A percentile compares a stretch with the other conserved stretches of the same genome.
These are phyloP conservation scores for Pythium coloratum DNA, from an alignment of 352 stramenopile genomes.

Conservation along the genomic window DNA sequence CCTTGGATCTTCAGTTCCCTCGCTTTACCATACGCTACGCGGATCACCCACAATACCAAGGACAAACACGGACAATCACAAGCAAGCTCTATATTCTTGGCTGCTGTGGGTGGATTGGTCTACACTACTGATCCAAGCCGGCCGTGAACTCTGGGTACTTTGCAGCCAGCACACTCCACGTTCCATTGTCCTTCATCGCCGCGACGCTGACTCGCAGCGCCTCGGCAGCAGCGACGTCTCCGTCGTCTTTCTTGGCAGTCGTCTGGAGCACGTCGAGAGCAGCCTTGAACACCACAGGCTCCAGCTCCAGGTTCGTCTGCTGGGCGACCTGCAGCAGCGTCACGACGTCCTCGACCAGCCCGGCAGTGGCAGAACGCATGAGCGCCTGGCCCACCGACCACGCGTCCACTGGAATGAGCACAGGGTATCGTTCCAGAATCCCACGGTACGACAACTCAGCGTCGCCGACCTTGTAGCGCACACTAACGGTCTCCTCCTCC, in stretches of 20 bases:
- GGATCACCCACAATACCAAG: too few species aligned
- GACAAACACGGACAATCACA: too few species aligned
- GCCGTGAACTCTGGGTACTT: slow-evolving; percentile 18
- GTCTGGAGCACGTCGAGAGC: slow-evolving; percentile 35
- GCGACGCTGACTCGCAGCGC: slow-evolving; percentile 6
- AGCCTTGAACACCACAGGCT: slow-evolving; percentile 48
- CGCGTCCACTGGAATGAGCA: slow-evolving; percentile 45
- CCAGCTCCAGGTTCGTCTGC: slow-evolving; percentile 32
- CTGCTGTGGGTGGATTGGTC: too few species aligned
- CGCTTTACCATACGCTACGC: too few species aligned
- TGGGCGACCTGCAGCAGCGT: slow-evolving; percentile 48
- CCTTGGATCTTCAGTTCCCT: too few species aligned
- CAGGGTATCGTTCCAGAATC: slow-evolving; percentile 53
- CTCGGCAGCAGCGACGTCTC: background rate
- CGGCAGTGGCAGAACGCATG: slow-evolving; percentile 47
- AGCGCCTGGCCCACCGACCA: slow-evolving; percentile 49
- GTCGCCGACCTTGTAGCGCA: slow-evolving; percentile 41
- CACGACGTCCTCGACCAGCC: slow-evolving; percentile 43
- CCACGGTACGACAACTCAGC: slow-evolving; percentile 55
- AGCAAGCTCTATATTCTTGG: too few species aligned
- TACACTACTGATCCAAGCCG: background rate
- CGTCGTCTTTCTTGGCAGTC: background rate
- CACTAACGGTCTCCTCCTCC: slow-evolving; percentile 12
- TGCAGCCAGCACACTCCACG: slow-evolving; percentile 3
- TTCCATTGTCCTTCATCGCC: slow-evolving; percentile 12